These are phyloP conservation scores for Lunasporangiospora selenospora DNA, from an alignment of 192 early-diverging fungal genomes.

Conservation along the genomic window DNA sequence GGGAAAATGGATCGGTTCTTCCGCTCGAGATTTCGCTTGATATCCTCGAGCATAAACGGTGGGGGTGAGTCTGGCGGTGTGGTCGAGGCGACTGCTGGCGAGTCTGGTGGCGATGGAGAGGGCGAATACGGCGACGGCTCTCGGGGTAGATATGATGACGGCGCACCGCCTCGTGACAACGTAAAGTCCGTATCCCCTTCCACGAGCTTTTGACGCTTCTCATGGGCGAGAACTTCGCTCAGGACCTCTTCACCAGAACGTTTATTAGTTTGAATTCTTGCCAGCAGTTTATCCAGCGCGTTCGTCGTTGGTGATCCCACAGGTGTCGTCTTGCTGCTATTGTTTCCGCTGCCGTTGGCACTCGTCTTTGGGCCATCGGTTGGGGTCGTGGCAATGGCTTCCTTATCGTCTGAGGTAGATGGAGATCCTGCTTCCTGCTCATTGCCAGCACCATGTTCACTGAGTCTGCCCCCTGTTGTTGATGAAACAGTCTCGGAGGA, in stretches of 20 bases:
- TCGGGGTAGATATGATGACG: slow-evolving; percentile 29
- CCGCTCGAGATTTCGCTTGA: slow-evolving; percentile 1
- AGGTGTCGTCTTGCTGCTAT: slow-evolving; percentile 27
- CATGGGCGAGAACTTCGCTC: slow-evolving; percentile 38
- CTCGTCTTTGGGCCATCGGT: no score
- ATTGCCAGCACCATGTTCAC: no score
- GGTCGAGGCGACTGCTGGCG: slow-evolving; percentile 16
- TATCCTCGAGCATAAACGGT: slow-evolving; percentile 24
- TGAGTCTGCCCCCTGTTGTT: no score
- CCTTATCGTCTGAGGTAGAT: no score
- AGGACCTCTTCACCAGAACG: slow-evolving; percentile 31
- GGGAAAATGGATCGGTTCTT: not conserved
- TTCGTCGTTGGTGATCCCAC: slow-evolving; percentile 42
- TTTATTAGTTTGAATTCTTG: slow-evolving; percentile 54
- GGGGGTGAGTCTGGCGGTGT: slow-evolving; percentile 23
- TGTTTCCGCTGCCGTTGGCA: no score
- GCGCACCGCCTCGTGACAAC: slow-evolving; percentile 1
- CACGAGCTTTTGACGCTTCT: slow-evolving; percentile 43
- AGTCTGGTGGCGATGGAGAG: slow-evolving; percentile 29
- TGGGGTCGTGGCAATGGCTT: no score
- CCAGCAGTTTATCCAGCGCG: slow-evolving; percentile 61
- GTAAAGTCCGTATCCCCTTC: slow-evolving; percentile 28
- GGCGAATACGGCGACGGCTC: slow-evolving; percentile 47
- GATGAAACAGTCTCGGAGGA: not conserved
- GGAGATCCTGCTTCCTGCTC: no score